These are phyloP conservation scores for Golovinomyces cichoracearum DNA, from an alignment of 2,329 filamentous ascomycete species.

Conservation along the genomic window DNA sequence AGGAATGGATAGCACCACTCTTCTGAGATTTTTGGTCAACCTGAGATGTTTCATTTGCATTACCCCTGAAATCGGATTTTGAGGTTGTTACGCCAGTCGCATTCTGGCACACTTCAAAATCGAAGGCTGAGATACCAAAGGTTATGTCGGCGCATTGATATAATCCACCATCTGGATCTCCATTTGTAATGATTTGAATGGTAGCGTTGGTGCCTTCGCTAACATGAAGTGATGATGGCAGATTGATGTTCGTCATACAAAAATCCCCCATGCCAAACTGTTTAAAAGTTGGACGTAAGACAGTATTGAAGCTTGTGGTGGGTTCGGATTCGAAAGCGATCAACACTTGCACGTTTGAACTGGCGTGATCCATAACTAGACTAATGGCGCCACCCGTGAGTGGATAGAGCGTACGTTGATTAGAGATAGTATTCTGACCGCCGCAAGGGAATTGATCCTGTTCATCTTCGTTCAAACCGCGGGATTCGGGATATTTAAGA, in stretches of 20 bases:
- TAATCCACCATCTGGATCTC: slow-evolving; percentile 30
- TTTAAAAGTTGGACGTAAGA: slow-evolving; percentile 7
- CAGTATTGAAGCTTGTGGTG: slow-evolving; percentile 9
- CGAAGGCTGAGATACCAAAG: slow-evolving; percentile 26
- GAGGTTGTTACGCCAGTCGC: slow-evolving; percentile 21
- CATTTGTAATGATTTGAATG: slow-evolving; percentile 44
- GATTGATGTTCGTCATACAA: slow-evolving; percentile 33
- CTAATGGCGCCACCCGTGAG: slow-evolving; percentile 25
- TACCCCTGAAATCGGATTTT: not conserved
- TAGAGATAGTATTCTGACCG: slow-evolving; percentile 20
- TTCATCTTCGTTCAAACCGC: slow-evolving; percentile 20
- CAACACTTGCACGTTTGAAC: slow-evolving; percentile 9
- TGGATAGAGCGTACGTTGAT: slow-evolving; percentile 23
- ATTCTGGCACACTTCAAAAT: slow-evolving; percentile 28
- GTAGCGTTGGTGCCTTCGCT: slow-evolving; percentile 37
- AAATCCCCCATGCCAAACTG: slow-evolving; percentile 25
- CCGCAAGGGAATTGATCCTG: slow-evolving; percentile 18
- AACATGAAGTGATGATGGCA: slow-evolving; percentile 23
- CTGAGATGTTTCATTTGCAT: slow-evolving; percentile 2
- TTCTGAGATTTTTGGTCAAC: too few relatives aligned
- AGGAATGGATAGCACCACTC: too few relatives aligned
- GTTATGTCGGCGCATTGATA: slow-evolving; percentile 58
- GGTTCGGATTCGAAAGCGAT: slow-evolving; percentile 9
- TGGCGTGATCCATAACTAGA: slow-evolving; percentile 24
- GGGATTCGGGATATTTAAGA: slow-evolving; percentile 25